These are phyloP conservation scores for Microcos paniculata DNA, from an alignment of 345 rosid species.

Conservation along the genomic window DNA sequence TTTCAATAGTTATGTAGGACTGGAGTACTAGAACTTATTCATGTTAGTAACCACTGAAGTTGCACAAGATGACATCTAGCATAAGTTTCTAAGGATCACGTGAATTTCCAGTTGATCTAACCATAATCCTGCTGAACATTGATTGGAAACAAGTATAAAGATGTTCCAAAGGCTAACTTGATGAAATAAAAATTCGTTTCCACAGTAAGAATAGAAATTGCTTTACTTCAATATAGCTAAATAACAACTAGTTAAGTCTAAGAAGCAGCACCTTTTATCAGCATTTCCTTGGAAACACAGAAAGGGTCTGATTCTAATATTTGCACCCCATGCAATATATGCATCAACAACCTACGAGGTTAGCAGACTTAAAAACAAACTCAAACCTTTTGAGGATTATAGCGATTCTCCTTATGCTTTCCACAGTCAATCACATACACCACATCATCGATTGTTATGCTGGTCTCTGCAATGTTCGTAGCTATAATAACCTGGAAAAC, in stretches of 20 bases:
- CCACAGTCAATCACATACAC: constrained; percentile 93
- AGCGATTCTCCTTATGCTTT: constrained; percentile 91
- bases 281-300: background rate
- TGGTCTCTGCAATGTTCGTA: constrained; percentile 91
- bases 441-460: constrained; percentile 92
- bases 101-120: background rate
- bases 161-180: background rate
- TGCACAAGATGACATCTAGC: background rate
- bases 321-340: constrained; percentile 2
- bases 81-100: background rate
- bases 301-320: background rate
- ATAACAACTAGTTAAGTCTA: background rate
- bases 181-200: background rate
- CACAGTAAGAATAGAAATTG: background rate
- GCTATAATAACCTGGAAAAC: constrained; percentile 74
- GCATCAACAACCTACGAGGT: background rate
- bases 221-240: background rate
- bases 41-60: constrained; percentile 2
- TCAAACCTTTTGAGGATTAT: constrained; percentile 86
- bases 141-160: background rate
- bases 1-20: background rate
- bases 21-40: background rate
- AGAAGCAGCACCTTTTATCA: background rate
- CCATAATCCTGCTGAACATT: background rate
- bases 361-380: background rate